Base-by-base conservation (phyloP, 805 yeast genomes). In the Dipodascus geniculatus region DNA sequence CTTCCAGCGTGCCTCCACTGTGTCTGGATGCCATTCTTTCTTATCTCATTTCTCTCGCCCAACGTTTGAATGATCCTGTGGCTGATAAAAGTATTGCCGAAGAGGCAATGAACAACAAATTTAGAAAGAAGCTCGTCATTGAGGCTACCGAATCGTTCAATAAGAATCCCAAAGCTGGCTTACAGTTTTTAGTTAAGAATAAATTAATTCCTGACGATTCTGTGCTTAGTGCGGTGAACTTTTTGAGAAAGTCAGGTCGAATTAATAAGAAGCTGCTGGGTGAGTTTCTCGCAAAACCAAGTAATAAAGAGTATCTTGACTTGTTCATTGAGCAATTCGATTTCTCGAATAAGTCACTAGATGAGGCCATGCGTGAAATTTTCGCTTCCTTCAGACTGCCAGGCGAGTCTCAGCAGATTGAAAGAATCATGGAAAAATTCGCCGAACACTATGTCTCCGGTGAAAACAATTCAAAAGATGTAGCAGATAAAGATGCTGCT, bases 371-470 rank as follows among this genome's bases (percentile, higher is more conserved):
- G 52, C 77, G 99, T 62, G 75, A 86, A 54, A 68, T 93, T 56
- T 73, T 95, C 59, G 85, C 86, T 54, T 79, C 85, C 20, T 91
- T 93, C 65, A 79, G 99, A 66, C 74, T 93, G 50, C 98, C 98
- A 1, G 99, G 99, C 56, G 99, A 93, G 69, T 85, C 97, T 0
- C 98, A 89, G 64, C 96, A 88, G 67, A 93, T 93, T 65, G 99
- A 93, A 67, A 77, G 96, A 62, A 80, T 91, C 16, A 84, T 93
- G 24, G 97, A 91, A 62, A 74, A 80, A 3, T 93, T 93, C 68
- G 89, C 95, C 2, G 82, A 81, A 47, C 79, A 86, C 55, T 93
- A 87, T 68, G 85, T 87, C 14, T 73, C 72, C 19, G 81, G 85
- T 55, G 87, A 83, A 62, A 69, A 70, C 3, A 70, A 71, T 22